Conservation (phyloP, 2,329 filamentous ascomycete species). For the Pseudodiploospora longispora region DNA sequence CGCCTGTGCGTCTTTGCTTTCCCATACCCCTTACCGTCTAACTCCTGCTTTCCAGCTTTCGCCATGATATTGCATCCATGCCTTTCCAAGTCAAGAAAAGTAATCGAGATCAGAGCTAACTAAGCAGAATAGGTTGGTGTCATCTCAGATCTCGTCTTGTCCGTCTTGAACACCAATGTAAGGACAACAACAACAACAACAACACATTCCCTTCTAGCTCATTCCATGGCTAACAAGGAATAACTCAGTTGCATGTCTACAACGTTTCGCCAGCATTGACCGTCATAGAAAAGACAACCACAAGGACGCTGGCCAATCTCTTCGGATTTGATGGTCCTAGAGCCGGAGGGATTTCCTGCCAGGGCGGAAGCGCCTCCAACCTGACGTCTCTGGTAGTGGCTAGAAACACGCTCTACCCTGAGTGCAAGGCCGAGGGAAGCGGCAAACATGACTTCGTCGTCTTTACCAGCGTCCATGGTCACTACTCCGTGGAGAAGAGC, state of each 20-base stretch:
- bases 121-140: constrained; percentile 58
- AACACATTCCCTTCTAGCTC: background rate
- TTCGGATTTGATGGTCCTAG: constrained; percentile 68
- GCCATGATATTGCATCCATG: background rate
- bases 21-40: too few relatives aligned
- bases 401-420: constrained; percentile 75
- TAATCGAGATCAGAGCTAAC: background rate
- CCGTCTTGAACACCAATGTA: constrained; percentile 84
- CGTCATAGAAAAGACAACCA: constrained; percentile 78
- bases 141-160: constrained; percentile 74
- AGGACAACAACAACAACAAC: constrained; percentile 15
- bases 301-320: constrained; percentile 60
- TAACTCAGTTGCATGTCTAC: constrained; percentile 71
- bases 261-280: constrained; percentile 86
- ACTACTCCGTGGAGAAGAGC: constrained; percentile 92
- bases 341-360: constrained; percentile 68
- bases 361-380: constrained; percentile 80
- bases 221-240: background rate
- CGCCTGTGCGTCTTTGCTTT: constrained; percentile 48
- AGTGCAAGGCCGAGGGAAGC: constrained; percentile 68
- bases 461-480: constrained; percentile 83
- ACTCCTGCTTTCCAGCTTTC: too few relatives aligned
- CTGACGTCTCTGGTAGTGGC: constrained; percentile 79
- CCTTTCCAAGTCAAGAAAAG: background rate
- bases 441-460: constrained; percentile 59